Conservation (phyloP, 441 rosid species). For the Francoa sonchifolia region DNA sequence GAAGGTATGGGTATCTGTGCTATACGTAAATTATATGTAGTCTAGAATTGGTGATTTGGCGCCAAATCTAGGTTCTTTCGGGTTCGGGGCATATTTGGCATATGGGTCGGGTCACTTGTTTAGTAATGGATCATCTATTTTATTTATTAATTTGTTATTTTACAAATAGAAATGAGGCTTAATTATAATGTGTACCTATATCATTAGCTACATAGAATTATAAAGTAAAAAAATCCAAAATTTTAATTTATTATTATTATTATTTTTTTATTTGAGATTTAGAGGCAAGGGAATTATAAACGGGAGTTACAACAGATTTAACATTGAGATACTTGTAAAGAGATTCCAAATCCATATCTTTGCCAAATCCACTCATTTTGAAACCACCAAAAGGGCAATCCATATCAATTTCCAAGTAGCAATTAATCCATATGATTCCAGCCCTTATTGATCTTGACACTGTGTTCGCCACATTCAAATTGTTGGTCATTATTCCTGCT, state of each 20-base stretch:
- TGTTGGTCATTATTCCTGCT: constrained; percentile 63
- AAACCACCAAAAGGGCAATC: constrained; percentile 69
- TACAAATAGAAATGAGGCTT: too few relatives aligned
- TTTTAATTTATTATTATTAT: too few relatives aligned
- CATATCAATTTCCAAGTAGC: constrained; percentile 44
- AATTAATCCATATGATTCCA: constrained; percentile 63
- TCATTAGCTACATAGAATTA: too few relatives aligned
- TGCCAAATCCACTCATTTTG: constrained; percentile 68
- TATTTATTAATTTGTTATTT: too few relatives aligned
- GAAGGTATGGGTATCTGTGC: too few relatives aligned
- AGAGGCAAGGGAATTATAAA: constrained; percentile 75
- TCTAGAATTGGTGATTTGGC: constrained; percentile 26
- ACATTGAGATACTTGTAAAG: constrained; percentile 47
- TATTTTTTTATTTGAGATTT: too few relatives aligned
- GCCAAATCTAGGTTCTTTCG: constrained; percentile 29
- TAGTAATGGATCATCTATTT: too few relatives aligned
- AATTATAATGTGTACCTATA: too few relatives aligned
- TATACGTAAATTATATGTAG: not conserved
- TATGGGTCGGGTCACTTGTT: too few relatives aligned
- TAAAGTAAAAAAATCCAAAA: too few relatives aligned
- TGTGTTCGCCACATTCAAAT: constrained; percentile 57
- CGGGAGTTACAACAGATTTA: constrained; percentile 63
- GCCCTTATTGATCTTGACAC: constrained; percentile 76
- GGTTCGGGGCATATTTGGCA: not conserved
- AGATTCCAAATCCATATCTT: constrained; percentile 50